Evolutionary conservation across 192 early-diverging fungal genomes (phyloP).

Genomic region (Backusella luteola): DNA sequence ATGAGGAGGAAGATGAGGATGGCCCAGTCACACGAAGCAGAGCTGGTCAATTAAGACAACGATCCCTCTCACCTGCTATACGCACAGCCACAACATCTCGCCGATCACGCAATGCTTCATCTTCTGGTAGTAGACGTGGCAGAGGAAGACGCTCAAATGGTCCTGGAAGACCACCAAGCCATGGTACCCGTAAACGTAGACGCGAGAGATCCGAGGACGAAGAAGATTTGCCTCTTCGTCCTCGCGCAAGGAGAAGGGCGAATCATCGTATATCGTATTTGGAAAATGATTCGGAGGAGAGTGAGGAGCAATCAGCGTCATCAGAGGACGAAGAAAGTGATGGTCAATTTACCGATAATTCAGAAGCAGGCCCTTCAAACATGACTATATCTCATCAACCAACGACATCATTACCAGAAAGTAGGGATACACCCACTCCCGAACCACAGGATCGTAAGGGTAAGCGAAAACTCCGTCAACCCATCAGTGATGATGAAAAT

Average conservation of each 20-base stretch:
- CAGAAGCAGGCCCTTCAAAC: constrained; percentile 6
- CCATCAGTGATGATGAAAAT: constrained; percentile 13
- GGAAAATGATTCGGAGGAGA: constrained; percentile 23
- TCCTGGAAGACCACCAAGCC: constrained; percentile 31
- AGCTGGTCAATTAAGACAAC: constrained; percentile 31
- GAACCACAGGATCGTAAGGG: constrained; percentile 16
- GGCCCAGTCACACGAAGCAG: constrained; percentile 37
- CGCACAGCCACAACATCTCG: neutral
- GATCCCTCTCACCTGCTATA: neutral
- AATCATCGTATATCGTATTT: constrained; percentile 6
- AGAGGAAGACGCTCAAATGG: constrained; percentile 11
- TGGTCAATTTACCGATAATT: constrained; percentile 12
- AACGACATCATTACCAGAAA: neutral
- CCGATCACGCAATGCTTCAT: constrained; percentile 21
- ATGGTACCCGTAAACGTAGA: constrained; percentile 28
- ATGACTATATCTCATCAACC: neutral
- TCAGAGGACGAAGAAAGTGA: neutral
- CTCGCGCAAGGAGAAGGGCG: constrained; percentile 1
- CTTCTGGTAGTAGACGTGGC: constrained; percentile 36
- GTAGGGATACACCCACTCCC: neutral
- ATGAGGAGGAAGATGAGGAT: constrained; percentile 33
- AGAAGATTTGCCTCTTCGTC: constrained; percentile 23
- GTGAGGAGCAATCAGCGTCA: neutral
- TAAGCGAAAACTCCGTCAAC: constrained; percentile 17
- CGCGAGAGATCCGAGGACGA: constrained; percentile 20